Evolutionary conservation across 805 yeast species (phyloP).

Genomic region (Wickerhamiella sorbophila): DNA sequence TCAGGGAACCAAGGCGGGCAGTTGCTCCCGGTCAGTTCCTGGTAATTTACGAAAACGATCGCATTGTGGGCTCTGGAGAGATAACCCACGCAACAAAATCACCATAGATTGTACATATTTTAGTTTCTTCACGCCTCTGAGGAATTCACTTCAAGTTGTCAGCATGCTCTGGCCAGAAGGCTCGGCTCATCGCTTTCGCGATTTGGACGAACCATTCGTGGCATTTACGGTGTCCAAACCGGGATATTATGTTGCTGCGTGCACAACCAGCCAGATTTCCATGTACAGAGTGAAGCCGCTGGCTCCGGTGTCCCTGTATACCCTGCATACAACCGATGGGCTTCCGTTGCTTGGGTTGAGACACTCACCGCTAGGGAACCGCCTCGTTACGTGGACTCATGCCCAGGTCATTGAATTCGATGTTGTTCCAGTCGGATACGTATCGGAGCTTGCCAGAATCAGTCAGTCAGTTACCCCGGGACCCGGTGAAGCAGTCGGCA

Average conservation of each 20-base stretch:
- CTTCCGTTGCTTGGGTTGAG: not conserved
- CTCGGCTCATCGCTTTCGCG: constrained; percentile 11
- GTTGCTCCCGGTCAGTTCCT: constrained; percentile 83
- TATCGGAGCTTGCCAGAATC: constrained; percentile 14
- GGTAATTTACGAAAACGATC: constrained; percentile 52
- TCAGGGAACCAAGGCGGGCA: constrained; percentile 43
- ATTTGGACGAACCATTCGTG: constrained; percentile 10
- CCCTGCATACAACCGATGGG: constrained; percentile 7
- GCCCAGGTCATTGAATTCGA: constrained; percentile 1
- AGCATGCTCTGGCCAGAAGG: constrained; percentile 22
- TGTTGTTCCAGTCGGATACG: constrained; percentile 1
- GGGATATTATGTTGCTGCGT: constrained; percentile 15
- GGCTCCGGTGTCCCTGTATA: constrained; percentile 14
- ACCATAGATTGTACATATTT: not conserved
- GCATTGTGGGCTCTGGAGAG: constrained; percentile 44
- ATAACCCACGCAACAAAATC: constrained; percentile 3
- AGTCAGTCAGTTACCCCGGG: constrained; percentile 21
- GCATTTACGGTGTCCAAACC: constrained; percentile 14
- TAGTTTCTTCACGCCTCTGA: not conserved
- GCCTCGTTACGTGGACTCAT: not conserved
- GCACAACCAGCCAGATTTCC: constrained; percentile 11
- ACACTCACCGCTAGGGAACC: not conserved
- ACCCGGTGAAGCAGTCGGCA: constrained; percentile 29
- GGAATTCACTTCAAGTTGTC: too few species aligned
- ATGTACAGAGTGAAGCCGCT: constrained; percentile 18